Evolutionary conservation across 176 grass and related monocot genomes (phyloP), one percentile per base, ranked within the genome.

Genomic region (Avena atlantica): DNA sequence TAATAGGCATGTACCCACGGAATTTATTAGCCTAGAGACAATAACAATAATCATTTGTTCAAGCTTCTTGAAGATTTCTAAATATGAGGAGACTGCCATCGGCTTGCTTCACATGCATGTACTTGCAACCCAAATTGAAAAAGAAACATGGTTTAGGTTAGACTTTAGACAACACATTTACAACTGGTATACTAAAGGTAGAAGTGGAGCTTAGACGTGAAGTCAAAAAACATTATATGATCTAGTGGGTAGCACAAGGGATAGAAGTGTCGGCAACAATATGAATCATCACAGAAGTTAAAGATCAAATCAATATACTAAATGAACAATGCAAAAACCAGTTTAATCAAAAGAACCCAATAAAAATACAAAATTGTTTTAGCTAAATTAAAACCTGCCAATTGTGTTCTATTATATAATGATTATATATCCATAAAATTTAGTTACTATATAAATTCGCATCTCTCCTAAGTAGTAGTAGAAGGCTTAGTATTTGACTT

Each of bases 1-100:
- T n/a, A n/a, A 86, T 81, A 84, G 93, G 93, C 55, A 91, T 88
- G 83, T 95, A 98, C 13, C 93, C 87, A 64, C 0, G 0, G 45
- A 48, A 48, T 48, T 48, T 48, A 48, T 48, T 8, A 48, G 40
- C 45, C 45, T 10, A 48, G 45, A 48, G 9, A 48, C 45, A 48
- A 48, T 48, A 48, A 48, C 45, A 48, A 48, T 48, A 48, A 48
- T 48, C 8, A 48, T 48, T 9, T 48, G 45, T 9, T 48, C 9
- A 10, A 48, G 45, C 9, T 48, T 48, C 45, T 48, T 48, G 45
- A 48, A 48, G 45, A 48, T 48, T 48, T 48, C 9, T 9, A 9
- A 48, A 48, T 10, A 48, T 0, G 42, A 44, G 45, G 45, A 9
- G 45, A 10, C 45, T 9, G 9, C 9, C 45, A 42, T 42, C 45